These are phyloP conservation scores for Rhodotorula graminis DNA, from an alignment of 768 basidiomycete species.

Conservation along the genomic window DNA sequence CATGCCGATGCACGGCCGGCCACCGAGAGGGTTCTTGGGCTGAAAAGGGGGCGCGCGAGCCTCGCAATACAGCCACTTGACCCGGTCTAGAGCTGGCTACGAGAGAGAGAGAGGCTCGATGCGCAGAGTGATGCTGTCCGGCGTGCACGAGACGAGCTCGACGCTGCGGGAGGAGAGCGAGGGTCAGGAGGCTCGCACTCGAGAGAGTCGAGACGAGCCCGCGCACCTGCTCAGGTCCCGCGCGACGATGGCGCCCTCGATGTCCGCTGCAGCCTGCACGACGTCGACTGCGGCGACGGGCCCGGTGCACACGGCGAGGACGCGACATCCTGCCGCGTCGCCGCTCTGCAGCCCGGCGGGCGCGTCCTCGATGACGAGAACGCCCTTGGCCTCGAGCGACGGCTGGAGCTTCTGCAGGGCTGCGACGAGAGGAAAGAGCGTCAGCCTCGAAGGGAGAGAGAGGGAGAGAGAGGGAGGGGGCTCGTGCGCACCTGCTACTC, in stretches of 20 bases:
- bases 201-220: neutral
- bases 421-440: neutral
- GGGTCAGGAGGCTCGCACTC: neutral
- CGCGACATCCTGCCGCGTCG: neutral
- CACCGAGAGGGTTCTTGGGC: neutral
- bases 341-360: conserved; percentile 1
- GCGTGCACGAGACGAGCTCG: neutral
- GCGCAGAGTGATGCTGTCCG: neutral
- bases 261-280: neutral
- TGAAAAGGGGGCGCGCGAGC: neutral
- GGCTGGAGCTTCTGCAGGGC: neutral
- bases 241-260: neutral
- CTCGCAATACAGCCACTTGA: neutral
- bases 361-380: conserved; percentile 5
- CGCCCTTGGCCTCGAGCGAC: neutral
- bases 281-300: neutral
- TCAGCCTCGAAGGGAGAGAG: neutral
- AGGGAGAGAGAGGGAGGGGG: neutral
- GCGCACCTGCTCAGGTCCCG: neutral
- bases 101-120: conserved; percentile 50
- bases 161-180: neutral
- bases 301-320: conserved; percentile 4
- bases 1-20: neutral
- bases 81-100: too few species aligned
- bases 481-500: neutral